Base-by-base conservation (phyloP, 257 asterid species). In the Lycium ferocissimum region DNA sequence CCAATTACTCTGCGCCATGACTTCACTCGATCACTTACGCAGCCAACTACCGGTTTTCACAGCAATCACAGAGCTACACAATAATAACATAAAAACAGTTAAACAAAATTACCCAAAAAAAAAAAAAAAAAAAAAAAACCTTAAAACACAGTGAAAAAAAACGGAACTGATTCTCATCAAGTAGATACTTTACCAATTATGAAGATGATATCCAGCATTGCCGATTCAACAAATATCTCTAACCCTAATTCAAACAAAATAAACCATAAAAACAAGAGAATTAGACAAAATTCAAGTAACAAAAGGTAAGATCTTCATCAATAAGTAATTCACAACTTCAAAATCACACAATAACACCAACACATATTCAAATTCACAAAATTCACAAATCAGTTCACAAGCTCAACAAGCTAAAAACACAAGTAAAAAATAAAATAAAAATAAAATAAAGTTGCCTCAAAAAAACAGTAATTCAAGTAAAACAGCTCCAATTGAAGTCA, bases 1-100 rank as follows among this genome's bases (percentile, higher is more conserved):
- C 99, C 99, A 97, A 86, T 97, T 94, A 89, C 97, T 97, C 97
- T 93, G 98, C 65, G 99, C 96, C 99, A 97, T 95, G 91, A 85
- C 51, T 85, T 56, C 86, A 83, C 80, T 82, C 67, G 49, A 73
- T 59, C 33, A 85, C 61, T 79, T 18, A 70, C 91, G 81, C 62
- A 51, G 62, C 26, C n/a, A 76, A 51, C 81, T 76, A 8, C 38
- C 86, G 22, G 53, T 79, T 83, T 87, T 54, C 76, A 80, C 89
- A 73, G 78, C 47, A 61, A 81, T 85, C 66, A 58, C 89, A 89
- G 85, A 70, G 88, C 90, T 88, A 80, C 80, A 69, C 70, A 85
- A 71, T 62, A 47, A 65, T 4, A 75, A 70, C 81, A 61, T n/a
- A 17, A 49, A 71, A 63, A 75, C 51, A 26, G 38, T 20, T 56